Evolutionary conservation across 2,329 filamentous ascomycete species (phyloP).

Genomic region (Fusarium multiceps): DNA sequence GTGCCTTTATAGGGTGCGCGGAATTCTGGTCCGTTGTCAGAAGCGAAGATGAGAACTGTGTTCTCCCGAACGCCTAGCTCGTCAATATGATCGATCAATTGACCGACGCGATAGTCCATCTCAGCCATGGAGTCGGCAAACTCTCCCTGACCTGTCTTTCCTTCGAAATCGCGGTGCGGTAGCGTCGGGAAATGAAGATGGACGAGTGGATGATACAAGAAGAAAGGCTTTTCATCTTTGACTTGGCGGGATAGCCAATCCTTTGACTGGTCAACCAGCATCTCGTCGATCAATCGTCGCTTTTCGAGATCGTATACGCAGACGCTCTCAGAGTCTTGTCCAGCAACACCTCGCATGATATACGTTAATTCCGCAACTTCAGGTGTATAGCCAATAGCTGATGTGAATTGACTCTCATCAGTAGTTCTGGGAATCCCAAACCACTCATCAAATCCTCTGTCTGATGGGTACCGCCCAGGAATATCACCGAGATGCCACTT

Average conservation of each 20-base stretch:
- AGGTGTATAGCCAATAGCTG: conserved; percentile 47
- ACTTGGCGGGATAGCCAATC: conserved; percentile 48
- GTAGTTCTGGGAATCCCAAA: conserved; percentile 52
- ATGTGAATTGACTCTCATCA: conserved; percentile 52
- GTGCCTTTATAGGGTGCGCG: conserved; percentile 48
- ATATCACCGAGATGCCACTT: conserved; percentile 54
- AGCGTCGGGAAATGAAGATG: conserved; percentile 51
- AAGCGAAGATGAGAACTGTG: conserved; percentile 51
- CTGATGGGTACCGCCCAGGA: conserved; percentile 50
- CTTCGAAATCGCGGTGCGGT: conserved; percentile 46
- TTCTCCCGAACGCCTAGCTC: conserved; percentile 45
- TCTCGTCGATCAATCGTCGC: conserved; percentile 48
- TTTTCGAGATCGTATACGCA: conserved; percentile 50
- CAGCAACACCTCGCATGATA: conserved; percentile 49
- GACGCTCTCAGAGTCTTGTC: conserved; percentile 46
- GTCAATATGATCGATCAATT: conserved; percentile 50
- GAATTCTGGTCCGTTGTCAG: conserved; percentile 53
- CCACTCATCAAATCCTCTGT: conserved; percentile 53
- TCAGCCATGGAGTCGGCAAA: conserved; percentile 51
- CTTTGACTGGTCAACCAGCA: conserved; percentile 48
- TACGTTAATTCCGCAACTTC: conserved; percentile 51
- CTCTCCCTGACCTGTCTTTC: conserved; percentile 46
- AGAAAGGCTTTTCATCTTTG: conserved; percentile 42
- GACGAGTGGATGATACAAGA: conserved; percentile 50
- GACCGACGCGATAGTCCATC: conserved; percentile 49